These are phyloP conservation scores for Excoecaria cochinchinensis DNA, from an alignment of 345 rosid species.

Conservation along the genomic window DNA sequence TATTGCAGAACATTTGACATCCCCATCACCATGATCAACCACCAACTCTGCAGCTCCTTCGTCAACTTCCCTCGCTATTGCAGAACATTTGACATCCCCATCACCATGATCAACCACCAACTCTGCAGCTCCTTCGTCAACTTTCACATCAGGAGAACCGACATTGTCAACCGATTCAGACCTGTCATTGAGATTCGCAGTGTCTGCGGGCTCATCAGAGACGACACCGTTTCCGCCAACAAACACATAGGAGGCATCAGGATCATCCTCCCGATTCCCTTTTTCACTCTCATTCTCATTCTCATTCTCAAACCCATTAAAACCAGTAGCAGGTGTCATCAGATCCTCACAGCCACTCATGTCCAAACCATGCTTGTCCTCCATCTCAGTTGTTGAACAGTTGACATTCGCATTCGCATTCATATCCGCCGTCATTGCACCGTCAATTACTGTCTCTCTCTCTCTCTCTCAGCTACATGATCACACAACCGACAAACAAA, in stretches of 20 bases:
- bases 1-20: too few species aligned
- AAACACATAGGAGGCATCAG: slow-evolving; percentile 18
- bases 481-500: slow-evolving; percentile 10
- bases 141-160: neutral
- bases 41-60: neutral
- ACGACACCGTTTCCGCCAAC: neutral
- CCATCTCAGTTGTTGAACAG: neutral
- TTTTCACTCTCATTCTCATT: slow-evolving; percentile 6
- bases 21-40: neutral
- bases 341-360: neutral
- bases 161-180: neutral
- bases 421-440: slow-evolving; percentile 15
- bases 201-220: neutral
- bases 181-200: slow-evolving; percentile 4
- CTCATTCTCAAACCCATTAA: slow-evolving; percentile 2
- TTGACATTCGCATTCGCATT: neutral
- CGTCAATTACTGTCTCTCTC: neutral
- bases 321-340: slow-evolving; percentile 1
- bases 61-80: neutral
- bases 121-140: neutral
- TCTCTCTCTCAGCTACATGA: slow-evolving; percentile 1
- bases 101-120: neutral
- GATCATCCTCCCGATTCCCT: slow-evolving; percentile 9
- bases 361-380: slow-evolving; percentile 4
- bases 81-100: too few species aligned